A percentile compares a stretch with the other conserved stretches of the same genome.
phyloP scores from a whole-genome alignment of 73 alveolate species.

The Tetrahymena thermophila region DNA sequence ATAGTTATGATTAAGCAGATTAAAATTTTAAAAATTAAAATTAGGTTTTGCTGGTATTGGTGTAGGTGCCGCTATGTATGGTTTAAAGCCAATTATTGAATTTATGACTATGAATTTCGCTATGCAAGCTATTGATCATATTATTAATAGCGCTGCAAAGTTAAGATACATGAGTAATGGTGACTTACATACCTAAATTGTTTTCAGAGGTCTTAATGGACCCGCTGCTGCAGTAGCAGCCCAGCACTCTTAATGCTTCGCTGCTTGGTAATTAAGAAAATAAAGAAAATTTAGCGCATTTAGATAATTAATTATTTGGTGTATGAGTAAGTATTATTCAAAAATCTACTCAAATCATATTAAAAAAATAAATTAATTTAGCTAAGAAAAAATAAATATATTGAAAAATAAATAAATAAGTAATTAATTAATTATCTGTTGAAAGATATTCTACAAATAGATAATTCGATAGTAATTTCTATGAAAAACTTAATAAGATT shows the following conservation, averaged over 20 bases:
- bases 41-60: conserved; percentile 88
- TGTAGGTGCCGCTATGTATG: conserved; percentile 85
- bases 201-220: conserved; percentile 88
- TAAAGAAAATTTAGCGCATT: neutral
- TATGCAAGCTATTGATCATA: conserved; percentile 78
- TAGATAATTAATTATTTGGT: no score
- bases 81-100: conserved; percentile 80
- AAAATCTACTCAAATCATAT: neutral
- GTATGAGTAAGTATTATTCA: neutral
- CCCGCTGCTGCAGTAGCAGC: conserved; percentile 93
- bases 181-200: conserved; percentile 62
- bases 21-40: neutral
- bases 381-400: neutral
- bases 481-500: neutral
- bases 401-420: neutral
- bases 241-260: conserved; percentile 85
- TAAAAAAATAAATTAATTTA: no score
- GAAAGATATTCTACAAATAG: neutral
- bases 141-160: conserved; percentile 79
- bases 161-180: conserved; percentile 83
- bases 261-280: conserved; percentile 53
- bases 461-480: neutral
- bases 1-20: neutral
- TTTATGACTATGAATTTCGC: conserved; percentile 90
- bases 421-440: neutral